Conservation (phyloP, 1,284 basidiomycete species). For the Sphagnurus paluster region DNA sequence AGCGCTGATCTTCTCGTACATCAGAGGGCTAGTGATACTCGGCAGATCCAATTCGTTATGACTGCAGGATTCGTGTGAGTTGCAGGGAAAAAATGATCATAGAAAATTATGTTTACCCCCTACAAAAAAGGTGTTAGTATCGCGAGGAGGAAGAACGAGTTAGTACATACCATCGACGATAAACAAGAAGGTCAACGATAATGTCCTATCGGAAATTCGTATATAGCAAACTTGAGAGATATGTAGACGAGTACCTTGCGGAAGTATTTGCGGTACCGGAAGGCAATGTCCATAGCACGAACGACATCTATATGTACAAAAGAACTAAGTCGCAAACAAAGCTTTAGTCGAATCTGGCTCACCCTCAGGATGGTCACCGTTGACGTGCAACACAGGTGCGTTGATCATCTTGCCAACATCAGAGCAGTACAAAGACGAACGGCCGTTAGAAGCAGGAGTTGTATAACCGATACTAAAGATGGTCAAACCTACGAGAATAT, state of each 20-base stretch:
- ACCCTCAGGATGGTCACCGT: slow-evolving; percentile 90
- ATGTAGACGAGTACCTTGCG: slow-evolving; percentile 50
- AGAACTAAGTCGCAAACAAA: neutral
- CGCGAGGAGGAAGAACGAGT: neutral
- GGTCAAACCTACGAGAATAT: neutral
- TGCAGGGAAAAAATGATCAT: neutral
- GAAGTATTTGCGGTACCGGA: slow-evolving; percentile 83
- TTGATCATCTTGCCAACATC: slow-evolving; percentile 91
- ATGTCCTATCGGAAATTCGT: slow-evolving; percentile 53
- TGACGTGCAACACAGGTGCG: slow-evolving; percentile 88
- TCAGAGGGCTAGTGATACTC: slow-evolving; percentile 84
- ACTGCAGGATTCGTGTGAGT: slow-evolving; percentile 41
- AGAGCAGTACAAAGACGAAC: slow-evolving; percentile 86
- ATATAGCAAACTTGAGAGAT: neutral
- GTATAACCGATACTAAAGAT: slow-evolving; percentile 81
- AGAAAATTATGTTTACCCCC: slow-evolving; percentile 31
- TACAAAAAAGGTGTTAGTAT: slow-evolving; percentile 14
- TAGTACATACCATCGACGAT: slow-evolving; percentile 69
- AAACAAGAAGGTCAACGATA: slow-evolving; percentile 86
- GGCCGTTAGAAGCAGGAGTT: slow-evolving; percentile 78
- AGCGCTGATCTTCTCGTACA: slow-evolving; percentile 84
- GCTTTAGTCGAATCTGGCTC: slow-evolving; percentile 14
- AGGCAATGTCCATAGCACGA: slow-evolving; percentile 76
- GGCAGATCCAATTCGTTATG: slow-evolving; percentile 94
- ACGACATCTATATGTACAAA: slow-evolving; percentile 58